These are phyloP conservation scores for Psilocybe sp. DNA, from an alignment of 768 basidiomycete species.

Conservation along the genomic window DNA sequence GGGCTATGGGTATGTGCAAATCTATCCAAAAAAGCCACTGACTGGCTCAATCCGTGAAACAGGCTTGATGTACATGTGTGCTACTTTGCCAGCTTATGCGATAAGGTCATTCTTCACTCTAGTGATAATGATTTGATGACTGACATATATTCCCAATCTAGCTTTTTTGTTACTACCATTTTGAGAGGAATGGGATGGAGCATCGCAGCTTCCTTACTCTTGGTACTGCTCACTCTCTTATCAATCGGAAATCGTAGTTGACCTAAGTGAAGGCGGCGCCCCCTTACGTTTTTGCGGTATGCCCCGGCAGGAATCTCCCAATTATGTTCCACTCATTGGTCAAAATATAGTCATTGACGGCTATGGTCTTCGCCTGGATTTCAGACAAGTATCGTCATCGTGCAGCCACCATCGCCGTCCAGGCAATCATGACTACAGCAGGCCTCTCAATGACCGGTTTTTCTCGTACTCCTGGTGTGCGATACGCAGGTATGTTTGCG, in stretches of 20 bases:
- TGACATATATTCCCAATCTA: no score
- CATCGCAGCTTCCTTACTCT: no score
- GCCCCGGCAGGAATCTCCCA: constrained; percentile 13
- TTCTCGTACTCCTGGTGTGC: constrained; percentile 30
- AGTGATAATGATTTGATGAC: no score
- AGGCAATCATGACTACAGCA: constrained; percentile 36
- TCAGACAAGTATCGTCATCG: constrained; percentile 45
- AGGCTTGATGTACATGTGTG: constrained; percentile 50
- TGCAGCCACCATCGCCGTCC: constrained; percentile 39
- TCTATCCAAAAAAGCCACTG: no score
- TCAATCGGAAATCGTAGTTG: background rate
- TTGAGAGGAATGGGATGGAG: constrained; percentile 42
- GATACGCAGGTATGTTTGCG: constrained; percentile 22
- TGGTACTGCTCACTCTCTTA: no score
- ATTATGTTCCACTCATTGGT: background rate
- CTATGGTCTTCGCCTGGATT: constrained; percentile 42
- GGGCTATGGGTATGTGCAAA: constrained; percentile 35
- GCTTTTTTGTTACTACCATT: constrained; percentile 44
- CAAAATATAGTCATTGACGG: constrained; percentile 29
- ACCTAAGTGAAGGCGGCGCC: constrained; percentile 37
- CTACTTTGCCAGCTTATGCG: constrained; percentile 46
- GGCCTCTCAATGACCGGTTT: constrained; percentile 43
- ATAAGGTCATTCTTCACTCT: constrained; percentile 27
- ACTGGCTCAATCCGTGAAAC: background rate
- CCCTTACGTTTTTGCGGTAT: constrained; percentile 45